These are phyloP conservation scores for Lagerstroemia speciosa DNA, from an alignment of 345 rosid species.

Conservation along the genomic window DNA sequence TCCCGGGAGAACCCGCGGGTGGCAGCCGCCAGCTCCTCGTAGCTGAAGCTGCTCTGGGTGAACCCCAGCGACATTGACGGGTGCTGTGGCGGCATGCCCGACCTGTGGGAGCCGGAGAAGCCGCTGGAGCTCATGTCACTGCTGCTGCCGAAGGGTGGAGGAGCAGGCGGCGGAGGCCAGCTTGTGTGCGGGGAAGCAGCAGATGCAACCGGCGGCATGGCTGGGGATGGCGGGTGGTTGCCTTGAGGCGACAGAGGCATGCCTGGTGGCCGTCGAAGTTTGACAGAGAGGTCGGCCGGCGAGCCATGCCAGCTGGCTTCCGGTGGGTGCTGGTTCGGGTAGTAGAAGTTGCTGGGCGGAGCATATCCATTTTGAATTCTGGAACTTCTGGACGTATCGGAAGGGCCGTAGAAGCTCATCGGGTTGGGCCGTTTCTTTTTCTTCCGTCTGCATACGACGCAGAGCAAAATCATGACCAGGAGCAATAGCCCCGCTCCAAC, in stretches of 20 bases:
- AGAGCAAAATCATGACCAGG: constrained; percentile 17
- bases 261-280: constrained; percentile 2
- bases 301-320: background rate
- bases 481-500: constrained; percentile 28
- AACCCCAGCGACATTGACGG: constrained; percentile 36
- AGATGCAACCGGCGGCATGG: background rate
- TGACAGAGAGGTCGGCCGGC: background rate
- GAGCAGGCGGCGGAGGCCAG: background rate
- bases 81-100: background rate
- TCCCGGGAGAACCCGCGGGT: constrained; percentile 55
- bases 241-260: background rate
- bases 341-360: background rate
- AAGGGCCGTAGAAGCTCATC: constrained; percentile 15
- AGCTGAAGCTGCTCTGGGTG: constrained; percentile 56
- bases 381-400: constrained; percentile 2
- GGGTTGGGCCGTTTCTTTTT: constrained; percentile 20
- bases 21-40: constrained; percentile 63
- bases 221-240: background rate
- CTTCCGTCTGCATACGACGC: constrained; percentile 22
- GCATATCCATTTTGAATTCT: background rate
- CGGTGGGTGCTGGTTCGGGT: background rate
- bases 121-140: constrained; percentile 26
- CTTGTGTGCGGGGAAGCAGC: background rate
- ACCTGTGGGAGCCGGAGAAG: constrained; percentile 22
- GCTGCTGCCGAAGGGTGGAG: constrained; percentile 10